Percentiles rank a stretch among this genome's conserved stretches.
Evolutionary conservation across 192 early-diverging fungal genomes (phyloP).

Genomic region (Coemansia sp.): DNA sequence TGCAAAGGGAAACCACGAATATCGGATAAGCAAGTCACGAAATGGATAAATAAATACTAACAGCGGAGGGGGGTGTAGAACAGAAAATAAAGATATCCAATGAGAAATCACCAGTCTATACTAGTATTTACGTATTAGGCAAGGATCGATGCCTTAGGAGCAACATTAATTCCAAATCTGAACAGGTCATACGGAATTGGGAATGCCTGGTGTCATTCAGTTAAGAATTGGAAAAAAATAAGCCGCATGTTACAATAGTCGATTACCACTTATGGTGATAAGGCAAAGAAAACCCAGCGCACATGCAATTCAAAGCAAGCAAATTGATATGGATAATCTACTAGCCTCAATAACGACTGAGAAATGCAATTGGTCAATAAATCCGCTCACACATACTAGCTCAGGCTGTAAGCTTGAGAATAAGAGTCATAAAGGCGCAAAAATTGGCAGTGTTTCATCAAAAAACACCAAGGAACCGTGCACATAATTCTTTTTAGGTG

Average conservation of each 20-base stretch:
- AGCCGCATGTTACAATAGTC: not conserved
- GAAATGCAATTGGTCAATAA: slow-evolving; percentile 9
- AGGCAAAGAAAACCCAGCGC: not conserved
- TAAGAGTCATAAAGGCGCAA: not conserved
- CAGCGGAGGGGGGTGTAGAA: not conserved
- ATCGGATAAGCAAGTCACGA: too few species aligned
- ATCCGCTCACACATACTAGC: not conserved
- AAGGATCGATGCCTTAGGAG: not conserved
- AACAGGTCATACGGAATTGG: not conserved
- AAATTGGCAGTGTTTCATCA: not conserved
- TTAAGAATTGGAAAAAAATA: not conserved
- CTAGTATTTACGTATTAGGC: not conserved
- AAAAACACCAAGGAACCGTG: not conserved
- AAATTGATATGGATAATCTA: not conserved
- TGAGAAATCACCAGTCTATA: not conserved
- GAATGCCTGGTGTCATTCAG: not conserved
- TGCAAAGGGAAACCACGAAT: too few species aligned
- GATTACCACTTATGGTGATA: not conserved
- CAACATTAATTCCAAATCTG: not conserved
- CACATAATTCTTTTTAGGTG: too few species aligned
- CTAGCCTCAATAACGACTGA: not conserved
- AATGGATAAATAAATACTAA: not conserved
- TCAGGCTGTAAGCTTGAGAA: not conserved
- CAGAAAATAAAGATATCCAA: not conserved
- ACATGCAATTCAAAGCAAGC: not conserved